These are phyloP conservation scores for Marasmius sp. DNA, from an alignment of 1,284 basidiomycete species.

Conservation along the genomic window DNA sequence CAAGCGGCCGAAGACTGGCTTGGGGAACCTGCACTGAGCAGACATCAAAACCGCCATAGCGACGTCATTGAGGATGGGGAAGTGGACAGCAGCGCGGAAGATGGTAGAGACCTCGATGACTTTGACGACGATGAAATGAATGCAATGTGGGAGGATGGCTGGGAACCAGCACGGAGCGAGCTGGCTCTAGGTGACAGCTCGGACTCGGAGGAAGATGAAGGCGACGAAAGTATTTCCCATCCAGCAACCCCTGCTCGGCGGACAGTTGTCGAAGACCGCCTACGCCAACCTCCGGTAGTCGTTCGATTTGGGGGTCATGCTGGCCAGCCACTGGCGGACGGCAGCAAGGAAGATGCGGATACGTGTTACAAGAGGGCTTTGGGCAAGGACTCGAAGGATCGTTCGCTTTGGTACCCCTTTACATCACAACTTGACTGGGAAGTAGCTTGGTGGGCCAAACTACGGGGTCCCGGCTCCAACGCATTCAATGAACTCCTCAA, in stretches of 20 bases:
- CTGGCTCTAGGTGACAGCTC: too few species aligned
- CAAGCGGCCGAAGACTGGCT: neutral
- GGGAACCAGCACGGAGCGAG: neutral
- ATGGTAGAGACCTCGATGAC: too few species aligned
- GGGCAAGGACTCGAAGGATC: neutral
- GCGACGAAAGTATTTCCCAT: too few species aligned
- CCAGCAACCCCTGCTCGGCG: neutral
- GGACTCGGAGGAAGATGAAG: neutral
- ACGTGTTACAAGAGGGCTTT: neutral
- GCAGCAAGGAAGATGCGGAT: neutral
- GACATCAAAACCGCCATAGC: neutral
- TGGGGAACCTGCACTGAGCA: neutral
- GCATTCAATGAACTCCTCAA: constrained; percentile 2
- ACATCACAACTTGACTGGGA: constrained; percentile 4
- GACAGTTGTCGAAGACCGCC: neutral
- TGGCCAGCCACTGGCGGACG: neutral
- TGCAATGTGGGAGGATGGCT: neutral
- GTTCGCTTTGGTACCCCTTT: neutral
- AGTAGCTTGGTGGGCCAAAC: constrained; percentile 3
- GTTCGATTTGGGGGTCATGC: neutral
- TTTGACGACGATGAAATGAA: neutral
- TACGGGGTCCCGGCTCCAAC: constrained; percentile 4
- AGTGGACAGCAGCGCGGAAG: neutral
- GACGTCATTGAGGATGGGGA: neutral
- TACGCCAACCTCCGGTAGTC: neutral